phyloP scores from a whole-genome alignment of 805 yeast genomes.

The Priceomyces castillae region DNA sequence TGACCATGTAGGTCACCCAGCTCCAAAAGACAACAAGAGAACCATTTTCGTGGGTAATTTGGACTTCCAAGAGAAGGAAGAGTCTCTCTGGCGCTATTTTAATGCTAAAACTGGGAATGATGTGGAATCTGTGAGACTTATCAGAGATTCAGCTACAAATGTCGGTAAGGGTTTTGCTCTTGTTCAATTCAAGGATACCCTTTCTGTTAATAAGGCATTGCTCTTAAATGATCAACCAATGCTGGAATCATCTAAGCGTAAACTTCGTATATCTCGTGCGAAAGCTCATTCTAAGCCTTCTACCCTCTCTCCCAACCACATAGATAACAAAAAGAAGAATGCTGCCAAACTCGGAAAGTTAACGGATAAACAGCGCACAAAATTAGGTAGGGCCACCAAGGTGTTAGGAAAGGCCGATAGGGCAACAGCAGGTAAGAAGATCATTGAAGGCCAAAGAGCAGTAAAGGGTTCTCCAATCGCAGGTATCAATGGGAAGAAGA shows the following conservation, averaged over 20 bases:
- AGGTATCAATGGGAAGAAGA: slow-evolving; percentile 53
- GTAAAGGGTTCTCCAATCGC: slow-evolving; percentile 58
- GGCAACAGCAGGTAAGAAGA: slow-evolving; percentile 56
- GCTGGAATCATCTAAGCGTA: slow-evolving; percentile 45
- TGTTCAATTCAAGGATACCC: slow-evolving; percentile 76
- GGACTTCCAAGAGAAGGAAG: slow-evolving; percentile 91
- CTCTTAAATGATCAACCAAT: slow-evolving; percentile 68
- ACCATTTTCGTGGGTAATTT: slow-evolving; percentile 91
- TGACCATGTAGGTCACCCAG: slow-evolving; percentile 91
- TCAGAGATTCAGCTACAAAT: slow-evolving; percentile 90
- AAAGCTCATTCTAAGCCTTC: slow-evolving; percentile 41
- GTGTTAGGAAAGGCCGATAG: slow-evolving; percentile 79
- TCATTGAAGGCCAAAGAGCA: slow-evolving; percentile 77
- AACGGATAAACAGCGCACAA: slow-evolving; percentile 68
- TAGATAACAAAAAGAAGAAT: slow-evolving; percentile 30
- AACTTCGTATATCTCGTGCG: slow-evolving; percentile 71
- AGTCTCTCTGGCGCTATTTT: slow-evolving; percentile 82
- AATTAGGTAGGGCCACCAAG: slow-evolving; percentile 74
- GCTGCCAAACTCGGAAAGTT: slow-evolving; percentile 30
- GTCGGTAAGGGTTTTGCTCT: slow-evolving; percentile 97
- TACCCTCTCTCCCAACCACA: slow-evolving; percentile 42
- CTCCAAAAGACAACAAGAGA: slow-evolving; percentile 77
- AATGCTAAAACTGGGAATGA: slow-evolving; percentile 42
- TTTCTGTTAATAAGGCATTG: slow-evolving; percentile 78
- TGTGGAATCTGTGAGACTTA: slow-evolving; percentile 84